These are phyloP conservation scores for Dictyostelium capitatum DNA, from an alignment of 78 protist genomes.

Conservation along the genomic window DNA sequence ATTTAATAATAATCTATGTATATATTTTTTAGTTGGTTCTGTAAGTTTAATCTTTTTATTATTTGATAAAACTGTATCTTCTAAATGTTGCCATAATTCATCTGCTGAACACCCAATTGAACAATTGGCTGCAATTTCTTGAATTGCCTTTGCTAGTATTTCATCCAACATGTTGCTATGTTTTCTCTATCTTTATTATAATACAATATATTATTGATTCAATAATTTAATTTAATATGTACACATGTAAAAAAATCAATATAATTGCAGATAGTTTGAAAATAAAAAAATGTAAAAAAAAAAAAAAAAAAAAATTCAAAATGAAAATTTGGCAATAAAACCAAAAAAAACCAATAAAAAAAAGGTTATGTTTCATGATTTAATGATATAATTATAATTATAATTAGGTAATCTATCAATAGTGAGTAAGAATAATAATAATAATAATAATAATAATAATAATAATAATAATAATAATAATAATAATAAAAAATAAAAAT, in stretches of 20 bases:
- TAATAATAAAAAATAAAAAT: no score
- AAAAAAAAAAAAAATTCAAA: neutral
- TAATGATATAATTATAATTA: no score
- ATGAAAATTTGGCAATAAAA: neutral
- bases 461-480: no score
- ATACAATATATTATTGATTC: no score
- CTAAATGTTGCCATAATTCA: slow-evolving; percentile 8
- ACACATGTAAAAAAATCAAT: neutral
- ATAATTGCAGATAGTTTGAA: neutral
- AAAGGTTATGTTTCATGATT: no score
- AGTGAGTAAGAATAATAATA: no score
- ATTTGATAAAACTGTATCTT: neutral
- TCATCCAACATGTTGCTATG: slow-evolving; percentile 44
- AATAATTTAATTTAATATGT: neutral
- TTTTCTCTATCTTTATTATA: neutral
- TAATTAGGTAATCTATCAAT: no score
- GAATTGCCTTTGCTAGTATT: slow-evolving; percentile 6
- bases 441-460: no score
- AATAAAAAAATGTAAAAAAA: neutral
- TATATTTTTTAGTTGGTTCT: neutral
- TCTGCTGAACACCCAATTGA: slow-evolving; percentile 13
- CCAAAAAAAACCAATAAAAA: neutral
- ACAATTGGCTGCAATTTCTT: slow-evolving; percentile 59
- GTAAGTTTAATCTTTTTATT: neutral
- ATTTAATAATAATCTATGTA: slow-evolving; percentile 14